These are phyloP conservation scores for Flaveria sonorensis DNA, from an alignment of 129 eudicot genomes.

Conservation along the genomic window DNA sequence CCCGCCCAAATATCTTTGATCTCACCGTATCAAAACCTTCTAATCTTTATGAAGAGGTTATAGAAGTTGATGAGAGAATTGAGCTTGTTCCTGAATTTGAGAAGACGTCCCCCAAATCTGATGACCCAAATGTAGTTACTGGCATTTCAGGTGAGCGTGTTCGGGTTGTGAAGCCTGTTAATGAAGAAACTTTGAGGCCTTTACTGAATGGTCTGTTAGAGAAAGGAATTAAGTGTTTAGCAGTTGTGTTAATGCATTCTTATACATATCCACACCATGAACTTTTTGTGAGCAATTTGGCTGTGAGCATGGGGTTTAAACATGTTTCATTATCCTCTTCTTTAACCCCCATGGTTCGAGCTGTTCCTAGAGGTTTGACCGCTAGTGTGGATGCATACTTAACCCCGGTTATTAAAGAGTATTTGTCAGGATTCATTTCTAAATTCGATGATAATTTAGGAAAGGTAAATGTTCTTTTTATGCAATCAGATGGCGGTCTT, in stretches of 20 bases:
- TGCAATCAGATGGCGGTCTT: slow-evolving; percentile 99
- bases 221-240: slow-evolving; percentile 79
- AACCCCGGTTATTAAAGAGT: slow-evolving; percentile 92
- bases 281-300: slow-evolving; percentile 55
- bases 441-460: slow-evolving; percentile 77
- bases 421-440: slow-evolving; percentile 82
- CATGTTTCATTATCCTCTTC: slow-evolving; percentile 93
- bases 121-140: slow-evolving; percentile 43
- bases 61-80: slow-evolving; percentile 91
- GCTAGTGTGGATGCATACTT: slow-evolving; percentile 96
- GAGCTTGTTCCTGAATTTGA: slow-evolving; percentile 67
- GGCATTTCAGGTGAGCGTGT: slow-evolving; percentile 92
- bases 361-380: slow-evolving; percentile 96
- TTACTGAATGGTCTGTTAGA: slow-evolving; percentile 60
- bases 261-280: slow-evolving; percentile 91
- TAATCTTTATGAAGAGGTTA: slow-evolving; percentile 85
- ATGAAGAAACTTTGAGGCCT: slow-evolving; percentile 64
- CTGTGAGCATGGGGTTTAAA: slow-evolving; percentile 72
- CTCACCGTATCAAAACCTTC: slow-evolving; percentile 86
- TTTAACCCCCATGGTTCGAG: slow-evolving; percentile 98
- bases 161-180: slow-evolving; percentile 60
- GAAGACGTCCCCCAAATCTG: slow-evolving; percentile 21
- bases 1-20: slow-evolving; percentile 94
- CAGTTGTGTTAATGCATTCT: slow-evolving; percentile 92
- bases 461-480: slow-evolving; percentile 78